Percentiles rank a stretch among this genome's conserved stretches.
These are phyloP conservation scores for Prinsepia uniflora DNA, from an alignment of 306 rosid genomes.

Conservation along the genomic window DNA sequence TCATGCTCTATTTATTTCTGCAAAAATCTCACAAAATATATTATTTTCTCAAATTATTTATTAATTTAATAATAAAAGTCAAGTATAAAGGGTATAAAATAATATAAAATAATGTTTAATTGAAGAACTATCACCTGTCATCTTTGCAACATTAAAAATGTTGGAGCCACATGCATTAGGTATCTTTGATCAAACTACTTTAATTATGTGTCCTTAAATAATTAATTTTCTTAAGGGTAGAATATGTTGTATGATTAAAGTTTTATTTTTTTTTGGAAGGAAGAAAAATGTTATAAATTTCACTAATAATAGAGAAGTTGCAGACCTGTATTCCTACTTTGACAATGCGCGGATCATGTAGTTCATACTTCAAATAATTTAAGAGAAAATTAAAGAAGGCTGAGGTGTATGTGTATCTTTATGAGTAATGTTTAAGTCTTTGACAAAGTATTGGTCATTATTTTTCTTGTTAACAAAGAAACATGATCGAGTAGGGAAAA, in stretches of 20 bases:
- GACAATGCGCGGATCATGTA: not conserved
- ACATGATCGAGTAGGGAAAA: not conserved
- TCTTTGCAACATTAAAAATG: constrained; percentile 26
- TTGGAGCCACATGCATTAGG: constrained; percentile 49
- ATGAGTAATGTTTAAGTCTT: too few species aligned
- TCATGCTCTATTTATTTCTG: too few species aligned
- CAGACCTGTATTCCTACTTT: constrained; percentile 26
- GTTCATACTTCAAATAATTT: not conserved
- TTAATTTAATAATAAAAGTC: too few species aligned
- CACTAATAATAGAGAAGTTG: constrained; percentile 22
- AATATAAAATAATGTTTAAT: too few species aligned
- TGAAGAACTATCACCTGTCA: too few species aligned
- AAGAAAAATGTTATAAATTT: constrained; percentile 16
- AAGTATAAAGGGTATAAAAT: too few species aligned
- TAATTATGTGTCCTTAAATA: constrained; percentile 13
- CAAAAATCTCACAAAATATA: too few species aligned
- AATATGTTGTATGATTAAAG: not conserved
- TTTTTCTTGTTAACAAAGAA: not conserved
- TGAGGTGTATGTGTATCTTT: constrained; percentile 21
- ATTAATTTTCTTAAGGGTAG: constrained; percentile 31
- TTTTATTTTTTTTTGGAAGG: not conserved
- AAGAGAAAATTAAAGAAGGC: not conserved
- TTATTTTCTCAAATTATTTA: too few species aligned
- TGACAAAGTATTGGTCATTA: not conserved
- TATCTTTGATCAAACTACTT: constrained; percentile 33